These are phyloP conservation scores for Artemisia argyi DNA, from an alignment of 129 eudicot species.

Conservation along the genomic window DNA sequence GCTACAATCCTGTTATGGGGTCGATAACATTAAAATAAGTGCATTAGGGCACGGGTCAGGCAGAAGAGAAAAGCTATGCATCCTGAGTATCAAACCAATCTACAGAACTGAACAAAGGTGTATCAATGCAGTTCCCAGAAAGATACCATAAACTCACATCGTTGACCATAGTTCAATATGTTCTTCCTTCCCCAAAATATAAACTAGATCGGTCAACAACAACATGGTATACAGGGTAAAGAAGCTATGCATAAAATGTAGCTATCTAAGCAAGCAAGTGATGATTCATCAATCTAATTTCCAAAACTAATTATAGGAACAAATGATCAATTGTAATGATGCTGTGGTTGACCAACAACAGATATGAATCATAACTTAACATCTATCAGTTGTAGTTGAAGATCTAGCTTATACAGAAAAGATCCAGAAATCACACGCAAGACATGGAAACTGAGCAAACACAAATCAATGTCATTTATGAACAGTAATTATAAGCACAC, in stretches of 20 bases:
- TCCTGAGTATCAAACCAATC: too few relatives aligned
- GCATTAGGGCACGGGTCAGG: neutral
- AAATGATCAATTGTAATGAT: neutral
- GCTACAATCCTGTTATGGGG: neutral
- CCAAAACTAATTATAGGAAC: neutral
- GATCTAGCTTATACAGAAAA: neutral
- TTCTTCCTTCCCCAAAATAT: neutral
- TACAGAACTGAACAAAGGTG: neutral
- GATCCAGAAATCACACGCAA: neutral
- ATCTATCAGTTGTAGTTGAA: neutral
- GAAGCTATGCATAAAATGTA: neutral
- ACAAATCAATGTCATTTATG: neutral
- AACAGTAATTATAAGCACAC: neutral
- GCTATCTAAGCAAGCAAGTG: neutral
- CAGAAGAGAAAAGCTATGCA: too few relatives aligned
- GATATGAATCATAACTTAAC: neutral
- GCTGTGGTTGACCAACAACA: neutral
- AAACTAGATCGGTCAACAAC: neutral
- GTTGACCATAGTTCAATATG: neutral
- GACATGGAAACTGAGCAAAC: neutral
- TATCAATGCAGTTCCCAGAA: neutral
- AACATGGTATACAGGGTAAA: neutral
- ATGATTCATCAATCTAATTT: neutral
- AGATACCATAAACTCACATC: slow-evolving; percentile 3
- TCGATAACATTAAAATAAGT: neutral